These are phyloP conservation scores for sweet orange (Citrus sinensis) DNA, from an alignment of 345 rosid genomes.

Conservation along the genomic window DVS_A1.0 CM039161.1:1186001-1186500, in stretches of 20 bases:
- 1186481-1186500: no score
- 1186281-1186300: neutral
- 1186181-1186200: constrained; percentile 3
- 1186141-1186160: constrained; percentile 7
- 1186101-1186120: constrained; percentile 21
- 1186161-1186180: constrained; percentile 18
- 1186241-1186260: neutral
- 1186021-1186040: constrained; percentile 60
- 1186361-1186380: neutral
- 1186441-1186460: no score
- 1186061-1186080: constrained; percentile 56
- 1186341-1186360: neutral
- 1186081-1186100: constrained; percentile 14
- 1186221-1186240: constrained; percentile 31
- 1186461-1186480: no score
- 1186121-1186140: constrained; percentile 11
- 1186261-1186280: neutral
- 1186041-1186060: constrained; percentile 58
- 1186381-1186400: neutral
- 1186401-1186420: neutral
- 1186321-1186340: neutral
- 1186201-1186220: constrained; percentile 11
- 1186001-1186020: constrained; percentile 62
- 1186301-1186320: neutral
- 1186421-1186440: neutral